Base-by-base conservation (phyloP, 2,329 filamentous ascomycete genomes). In the Apiospora kogelbergensis region DNA sequence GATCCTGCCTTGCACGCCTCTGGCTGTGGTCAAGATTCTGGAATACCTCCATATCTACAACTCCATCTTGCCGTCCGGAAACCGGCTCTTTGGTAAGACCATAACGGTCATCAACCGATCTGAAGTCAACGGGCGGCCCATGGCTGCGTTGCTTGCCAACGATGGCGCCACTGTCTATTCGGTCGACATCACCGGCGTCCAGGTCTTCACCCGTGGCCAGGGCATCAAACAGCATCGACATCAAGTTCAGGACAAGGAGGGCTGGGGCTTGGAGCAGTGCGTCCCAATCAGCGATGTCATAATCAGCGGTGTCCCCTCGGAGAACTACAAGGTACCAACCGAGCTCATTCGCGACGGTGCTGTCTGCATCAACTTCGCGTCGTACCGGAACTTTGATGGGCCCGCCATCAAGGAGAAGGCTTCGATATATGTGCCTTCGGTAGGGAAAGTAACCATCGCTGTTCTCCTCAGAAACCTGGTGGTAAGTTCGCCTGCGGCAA, bases 281-380 rank as follows among this genome's bases (percentile, higher is more conserved):
- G 85, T 97, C 48, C 93, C 94, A 1, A 84, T 95, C 70, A 97
- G 94, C 78, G 96, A 99, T 79, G 95, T 98, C 22, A 92, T 99
- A 71, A 97, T 99, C 76, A 93, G 93, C 67, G 96, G 96, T 73
- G 96, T 99, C 1, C 96, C 96, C 0, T 89, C 90, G 30, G 92
- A 97, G 72, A 88, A 86, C 70, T 99, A 92, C 87, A 98, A 98
- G 84, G 92, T 99, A 33, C 93, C 95, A 6, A 92, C 91, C 3
- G 88, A 93, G 66, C 84, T 96, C 71, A 85, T 99, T 76, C 89
- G 94, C 63, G 93, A 97, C 68, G 96, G 96, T 64, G 95, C 93
- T 40, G 93, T 97, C n/a, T 99, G 96, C 85, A 95, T 99, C 84
- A 99, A 99, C 83, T 98, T 99, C 80, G 97, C 94, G 9, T 97